Base-by-base conservation (phyloP, 495 filamentous ascomycete genomes). In the Penicillium malachiteum region DNA sequence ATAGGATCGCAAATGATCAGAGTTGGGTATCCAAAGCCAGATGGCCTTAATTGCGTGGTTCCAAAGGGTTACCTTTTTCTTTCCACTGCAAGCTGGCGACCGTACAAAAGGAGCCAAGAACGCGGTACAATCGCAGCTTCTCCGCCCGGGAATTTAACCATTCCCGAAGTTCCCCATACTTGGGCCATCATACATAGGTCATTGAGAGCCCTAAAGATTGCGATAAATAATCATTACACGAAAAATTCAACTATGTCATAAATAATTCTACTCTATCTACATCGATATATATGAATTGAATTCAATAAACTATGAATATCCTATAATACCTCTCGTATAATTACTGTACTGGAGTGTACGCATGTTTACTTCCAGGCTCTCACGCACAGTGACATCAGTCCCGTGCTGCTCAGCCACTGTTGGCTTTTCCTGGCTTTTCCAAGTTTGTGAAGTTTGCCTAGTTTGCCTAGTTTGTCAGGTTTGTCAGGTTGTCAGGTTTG, bases 331-430 rank as follows among this genome's bases (percentile, higher is more conserved):
- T 16, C 48, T 41, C 35, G 48, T 50, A 50, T 12, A 7, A 18
- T 44, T 55, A 63, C 41, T 48, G 52, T 62, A 62, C 51, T 26
- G 52, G 51, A 48, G 49, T 46, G 61, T 66, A 67, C 66, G 50
- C 55, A 55, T 58, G 62, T 65, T 60, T 67, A 60, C 64, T 56
- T 50, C 21, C 21, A 26, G 21, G 21, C 21, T 26, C 21, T 26
- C 48, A 58, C 50, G 55, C 53, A 60, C 56, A 69, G 65, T 73
- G 70, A 73, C 70, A 67, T 73, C 67, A 64, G 64, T 63, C 54
- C 52, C 50, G 59, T 58, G 55, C 59, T 53, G 55, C 37, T 46
- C 21, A 14, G 34, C 34, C 34, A 37, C 34, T 37, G 8, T 13
- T 2, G 9, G 12, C 16, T 39, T 26, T 14, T 12, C 11, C 10